Evolutionary conservation across 306 rosid species (phyloP), one percentile per base, ranked within the genome.

Genomic region (Trifolium subterraneum): DNA sequence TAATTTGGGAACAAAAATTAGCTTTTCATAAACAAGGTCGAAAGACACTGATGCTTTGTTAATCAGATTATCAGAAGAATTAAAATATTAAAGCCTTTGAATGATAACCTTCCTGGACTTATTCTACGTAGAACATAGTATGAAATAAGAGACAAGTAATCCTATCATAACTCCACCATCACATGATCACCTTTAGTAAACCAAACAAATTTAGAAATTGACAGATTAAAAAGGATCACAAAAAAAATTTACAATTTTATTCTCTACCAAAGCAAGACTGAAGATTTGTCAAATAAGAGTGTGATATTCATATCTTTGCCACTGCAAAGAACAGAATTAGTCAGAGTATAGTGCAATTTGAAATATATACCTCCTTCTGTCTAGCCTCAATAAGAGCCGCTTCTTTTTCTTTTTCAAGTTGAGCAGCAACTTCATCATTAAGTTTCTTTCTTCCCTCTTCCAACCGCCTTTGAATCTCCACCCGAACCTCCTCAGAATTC

Each of bases 341-440:
- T 67, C 35, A 42, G 61, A 52, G 73, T 29, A 47, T 18, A 61
- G 35, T 31, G 67, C 42, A 38, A 61, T 38, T 54, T 16, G 31
- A 80, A 61, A 64, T 23, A 51, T 0, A 48, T 87, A 92, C 98
- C 88, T 92, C 89, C 72, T 88, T 90, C 76, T 62, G 78, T 62
- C 88, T 88, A 7, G 96, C 94, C 81, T 90, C 98, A 23, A 83
- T 78, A 56, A 87, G 85, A 72, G 98, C 87, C 54, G 86, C 88
- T 60, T 88, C 92, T 80, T 90, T 87, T 78, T 88, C 96, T 79
- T 85, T 90, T 56, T 81, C 89, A 81, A 92, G 96, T 72, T 90
- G 94, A 63, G 80, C 82, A 77, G 80, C 79, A 76, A 92, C 96
- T 80, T 85, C 92, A 48, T 82, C 85, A 67, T 19, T 71, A 76